These are phyloP conservation scores for Microcos paniculata DNA, from an alignment of 345 rosid genomes.

Conservation along the genomic window DNA sequence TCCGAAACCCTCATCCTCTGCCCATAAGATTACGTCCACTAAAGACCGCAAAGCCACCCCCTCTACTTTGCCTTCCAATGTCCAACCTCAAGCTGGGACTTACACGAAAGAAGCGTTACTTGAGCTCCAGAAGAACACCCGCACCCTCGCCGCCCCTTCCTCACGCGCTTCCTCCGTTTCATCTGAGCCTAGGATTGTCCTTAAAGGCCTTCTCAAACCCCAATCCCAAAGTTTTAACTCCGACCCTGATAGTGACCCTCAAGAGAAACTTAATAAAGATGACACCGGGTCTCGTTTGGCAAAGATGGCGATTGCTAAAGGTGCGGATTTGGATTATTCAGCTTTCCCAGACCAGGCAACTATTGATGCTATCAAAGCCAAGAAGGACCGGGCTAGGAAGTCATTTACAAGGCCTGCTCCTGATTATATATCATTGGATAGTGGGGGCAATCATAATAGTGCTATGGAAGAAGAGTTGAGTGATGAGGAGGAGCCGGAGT, in stretches of 20 bases:
- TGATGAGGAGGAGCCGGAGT: slow-evolving; percentile 81
- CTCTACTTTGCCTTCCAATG: slow-evolving; percentile 44
- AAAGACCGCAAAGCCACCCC: slow-evolving; percentile 51
- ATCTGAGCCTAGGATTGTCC: slow-evolving; percentile 2
- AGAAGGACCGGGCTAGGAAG: slow-evolving; percentile 60
- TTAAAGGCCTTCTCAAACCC: slow-evolving; percentile 33
- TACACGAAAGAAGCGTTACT: slow-evolving; percentile 87
- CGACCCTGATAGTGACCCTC: slow-evolving; percentile 17
- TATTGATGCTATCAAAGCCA: slow-evolving; percentile 29
- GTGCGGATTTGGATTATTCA: slow-evolving; percentile 20
- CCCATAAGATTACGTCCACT: slow-evolving; percentile 58
- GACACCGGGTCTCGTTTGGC: slow-evolving; percentile 36
- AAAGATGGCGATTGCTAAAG: slow-evolving; percentile 33
- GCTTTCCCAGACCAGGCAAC: slow-evolving; percentile 47
- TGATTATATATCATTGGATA: slow-evolving; percentile 55
- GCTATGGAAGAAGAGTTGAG: slow-evolving; percentile 57
- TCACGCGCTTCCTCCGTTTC: slow-evolving; percentile 10
- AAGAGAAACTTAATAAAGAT: slow-evolving; percentile 6
- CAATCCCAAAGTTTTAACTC: slow-evolving; percentile 34
- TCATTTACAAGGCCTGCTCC: slow-evolving; percentile 36
- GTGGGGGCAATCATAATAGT: slow-evolving; percentile 38
- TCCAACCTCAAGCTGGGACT: slow-evolving; percentile 39
- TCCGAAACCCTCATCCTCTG: slow-evolving; percentile 38
- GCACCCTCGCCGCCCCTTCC: slow-evolving; percentile 52
- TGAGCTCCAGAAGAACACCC: slow-evolving; percentile 84